Evolutionary conservation across 495 filamentous ascomycete species (phyloP), one percentile per base, ranked within the genome.

Genomic region (Monascus purpureus): DNA sequence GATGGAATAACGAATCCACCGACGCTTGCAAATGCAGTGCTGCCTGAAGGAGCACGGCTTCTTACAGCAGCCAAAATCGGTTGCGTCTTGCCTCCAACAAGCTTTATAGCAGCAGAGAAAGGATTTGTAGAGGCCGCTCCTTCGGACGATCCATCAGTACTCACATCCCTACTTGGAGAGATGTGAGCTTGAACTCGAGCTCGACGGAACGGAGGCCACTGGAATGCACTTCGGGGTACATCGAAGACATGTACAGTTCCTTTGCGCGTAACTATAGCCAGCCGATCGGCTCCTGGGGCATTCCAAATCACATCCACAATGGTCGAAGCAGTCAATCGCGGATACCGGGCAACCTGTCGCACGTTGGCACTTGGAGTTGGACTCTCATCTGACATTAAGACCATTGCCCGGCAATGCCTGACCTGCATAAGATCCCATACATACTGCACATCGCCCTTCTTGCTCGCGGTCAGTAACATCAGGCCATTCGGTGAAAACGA

Each of bases 241-340:
- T 93, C 81, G 42, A 90, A 75, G 15, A 93, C 72, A 53, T 97
- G 90, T 3, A 94, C 75, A 2, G 90, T 97, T n/a, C 88, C 83
- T 41, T 82, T 79, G 36, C 88, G 78, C 7, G 88, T 95, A 28
- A 93, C 70, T 46, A 97, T 72, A 8, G 87, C 87, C 8, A 85
- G 51, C 38, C 77, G 68, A 42, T 93, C 82, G 8, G 80, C 83
- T 27, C 73, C 74, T 6, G 88, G 86, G 24, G 71, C 65, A 1
- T 76, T 77, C 90, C 90, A 97, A 6, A 75, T 75, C 12, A 93
- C 78, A 47, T 95, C 88, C 2, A 93, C 68, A 25, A 94, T 82
- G 26, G 78, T 81, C 3, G 90, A 83, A 17, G 84, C 77, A 3
- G 87, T 95, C 71, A 94, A 76, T 13, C 90, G 77, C 6, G 82